A percentile compares a stretch with the other conserved stretches of the same genome.
Conservation (phyloP, 2,329 filamentous ascomycete species). For the Botryotinia narcissicola region DNA sequence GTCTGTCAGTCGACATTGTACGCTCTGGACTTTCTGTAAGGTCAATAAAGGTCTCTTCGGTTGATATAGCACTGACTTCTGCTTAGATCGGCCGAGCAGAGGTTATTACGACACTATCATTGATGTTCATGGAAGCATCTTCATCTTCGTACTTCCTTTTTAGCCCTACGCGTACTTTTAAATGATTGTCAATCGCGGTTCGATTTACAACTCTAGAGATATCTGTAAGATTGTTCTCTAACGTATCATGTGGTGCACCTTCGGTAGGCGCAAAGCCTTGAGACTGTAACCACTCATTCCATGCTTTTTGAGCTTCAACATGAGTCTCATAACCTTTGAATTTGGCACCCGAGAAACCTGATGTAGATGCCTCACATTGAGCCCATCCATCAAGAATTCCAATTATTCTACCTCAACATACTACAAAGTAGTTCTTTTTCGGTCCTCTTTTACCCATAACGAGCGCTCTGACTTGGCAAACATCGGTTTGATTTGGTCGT, state of each 20-base stretch:
- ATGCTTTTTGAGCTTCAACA: conserved; percentile 22
- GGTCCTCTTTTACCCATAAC: conserved; percentile 2
- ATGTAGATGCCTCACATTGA: conserved; percentile 26
- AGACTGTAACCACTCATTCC: conserved; percentile 20
- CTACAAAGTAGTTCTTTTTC: conserved; percentile 22
- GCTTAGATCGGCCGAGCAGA: neutral
- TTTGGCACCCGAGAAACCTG: conserved; percentile 18
- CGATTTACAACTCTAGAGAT: neutral
- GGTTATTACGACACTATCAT: neutral
- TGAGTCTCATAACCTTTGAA: conserved; percentile 23
- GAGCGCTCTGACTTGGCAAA: neutral
- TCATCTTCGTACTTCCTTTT: conserved; percentile 2
- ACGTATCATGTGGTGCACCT: neutral
- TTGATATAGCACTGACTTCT: neutral
- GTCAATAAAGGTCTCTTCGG: neutral
- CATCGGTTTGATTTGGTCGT: neutral
- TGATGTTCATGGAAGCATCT: neutral
- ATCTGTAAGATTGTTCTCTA: neutral
- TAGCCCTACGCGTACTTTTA: neutral
- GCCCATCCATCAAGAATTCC: conserved; percentile 26
- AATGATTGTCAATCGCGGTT: neutral
- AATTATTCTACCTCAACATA: conserved; percentile 23
- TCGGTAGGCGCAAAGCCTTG: neutral
- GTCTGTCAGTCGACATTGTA: neutral
- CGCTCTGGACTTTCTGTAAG: neutral